Conservation (phyloP, 73 alveolate species). For the Blepharisma japonicum region DNA sequence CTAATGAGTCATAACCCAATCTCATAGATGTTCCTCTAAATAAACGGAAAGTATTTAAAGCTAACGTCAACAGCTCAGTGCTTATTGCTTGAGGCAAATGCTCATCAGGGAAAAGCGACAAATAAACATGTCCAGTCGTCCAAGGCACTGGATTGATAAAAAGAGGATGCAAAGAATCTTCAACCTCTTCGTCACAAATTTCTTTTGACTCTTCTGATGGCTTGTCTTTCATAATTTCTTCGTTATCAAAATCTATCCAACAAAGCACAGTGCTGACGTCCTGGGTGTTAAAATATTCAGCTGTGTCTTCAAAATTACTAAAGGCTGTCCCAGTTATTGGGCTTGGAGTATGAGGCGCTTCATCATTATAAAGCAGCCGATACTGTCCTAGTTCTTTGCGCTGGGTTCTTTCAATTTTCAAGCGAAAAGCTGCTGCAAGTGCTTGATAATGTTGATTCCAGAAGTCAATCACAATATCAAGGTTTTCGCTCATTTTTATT, state of each 20-base stretch:
- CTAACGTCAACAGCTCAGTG: conserved; percentile 51
- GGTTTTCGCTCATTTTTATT: not conserved
- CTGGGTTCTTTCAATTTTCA: not conserved
- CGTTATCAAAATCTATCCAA: conserved; percentile 66
- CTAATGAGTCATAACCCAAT: conserved; percentile 68
- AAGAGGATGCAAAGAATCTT: conserved; percentile 54
- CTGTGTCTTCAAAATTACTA: not conserved
- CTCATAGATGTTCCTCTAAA: conserved; percentile 37
- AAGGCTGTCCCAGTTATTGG: not conserved
- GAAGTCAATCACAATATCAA: not conserved
- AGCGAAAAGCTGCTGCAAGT: not conserved
- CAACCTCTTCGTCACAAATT: conserved; percentile 53
- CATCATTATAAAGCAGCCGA: not conserved
- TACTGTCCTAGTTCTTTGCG: not conserved
- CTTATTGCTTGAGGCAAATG: conserved; percentile 63
- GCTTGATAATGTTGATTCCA: not conserved
- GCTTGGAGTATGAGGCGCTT: not conserved
- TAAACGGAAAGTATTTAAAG: conserved; percentile 48
- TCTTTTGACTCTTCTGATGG: conserved; percentile 36
- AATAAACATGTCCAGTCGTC: conserved; percentile 41
- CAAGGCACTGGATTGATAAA: conserved; percentile 54
- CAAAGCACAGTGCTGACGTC: conserved; percentile 44
- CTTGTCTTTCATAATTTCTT: conserved; percentile 41
- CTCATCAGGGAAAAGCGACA: conserved; percentile 58
- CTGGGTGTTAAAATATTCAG: conserved; percentile 23